These are phyloP conservation scores for Cryphonectria carpinicola DNA, from an alignment of 2,329 filamentous ascomycete species.

Conservation along the genomic window DNA sequence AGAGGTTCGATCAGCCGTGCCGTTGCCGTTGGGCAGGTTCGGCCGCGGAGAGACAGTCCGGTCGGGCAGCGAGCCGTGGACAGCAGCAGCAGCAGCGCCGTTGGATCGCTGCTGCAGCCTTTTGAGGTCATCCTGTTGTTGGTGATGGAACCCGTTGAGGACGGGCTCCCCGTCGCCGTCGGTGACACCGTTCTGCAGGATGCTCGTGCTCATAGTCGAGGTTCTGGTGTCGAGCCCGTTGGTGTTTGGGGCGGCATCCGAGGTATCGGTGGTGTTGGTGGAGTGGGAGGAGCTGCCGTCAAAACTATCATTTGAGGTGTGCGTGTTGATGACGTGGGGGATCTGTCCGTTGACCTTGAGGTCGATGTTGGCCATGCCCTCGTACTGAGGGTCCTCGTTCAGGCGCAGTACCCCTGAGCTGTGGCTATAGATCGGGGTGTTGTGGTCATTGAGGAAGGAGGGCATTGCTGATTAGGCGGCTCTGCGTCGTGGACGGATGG, in stretches of 20 bases:
- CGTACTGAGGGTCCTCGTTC: slow-evolving; percentile 43
- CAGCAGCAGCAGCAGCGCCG: slow-evolving; percentile 25
- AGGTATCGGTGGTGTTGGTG: slow-evolving; percentile 56
- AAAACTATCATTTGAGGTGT: slow-evolving; percentile 55
- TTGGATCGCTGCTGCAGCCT: slow-evolving; percentile 35
- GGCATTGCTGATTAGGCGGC: slow-evolving; percentile 46
- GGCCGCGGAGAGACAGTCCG: slow-evolving; percentile 32
- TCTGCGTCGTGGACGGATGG: slow-evolving; percentile 2
- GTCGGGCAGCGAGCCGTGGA: slow-evolving; percentile 35
- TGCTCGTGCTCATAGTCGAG: slow-evolving; percentile 53
- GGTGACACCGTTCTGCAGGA: slow-evolving; percentile 60
- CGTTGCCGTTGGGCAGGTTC: slow-evolving; percentile 30
- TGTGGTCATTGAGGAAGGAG: slow-evolving; percentile 56
- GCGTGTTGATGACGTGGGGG: slow-evolving; percentile 43
- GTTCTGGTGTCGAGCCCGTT: slow-evolving; percentile 46
- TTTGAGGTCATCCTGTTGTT: slow-evolving; percentile 21
- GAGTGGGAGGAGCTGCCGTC: slow-evolving; percentile 58
- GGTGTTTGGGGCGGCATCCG: slow-evolving; percentile 49
- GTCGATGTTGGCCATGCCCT: slow-evolving; percentile 32
- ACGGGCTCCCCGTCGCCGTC: slow-evolving; percentile 32
- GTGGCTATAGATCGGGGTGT: slow-evolving; percentile 46
- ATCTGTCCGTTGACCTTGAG: slow-evolving; percentile 40
- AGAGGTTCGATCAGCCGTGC: slow-evolving; percentile 33
- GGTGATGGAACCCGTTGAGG: slow-evolving; percentile 42
- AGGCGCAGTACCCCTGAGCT: slow-evolving; percentile 50